Evolutionary conservation across 805 yeast species (phyloP).

Genomic region (Yamadazyma nakazawae): DNA sequence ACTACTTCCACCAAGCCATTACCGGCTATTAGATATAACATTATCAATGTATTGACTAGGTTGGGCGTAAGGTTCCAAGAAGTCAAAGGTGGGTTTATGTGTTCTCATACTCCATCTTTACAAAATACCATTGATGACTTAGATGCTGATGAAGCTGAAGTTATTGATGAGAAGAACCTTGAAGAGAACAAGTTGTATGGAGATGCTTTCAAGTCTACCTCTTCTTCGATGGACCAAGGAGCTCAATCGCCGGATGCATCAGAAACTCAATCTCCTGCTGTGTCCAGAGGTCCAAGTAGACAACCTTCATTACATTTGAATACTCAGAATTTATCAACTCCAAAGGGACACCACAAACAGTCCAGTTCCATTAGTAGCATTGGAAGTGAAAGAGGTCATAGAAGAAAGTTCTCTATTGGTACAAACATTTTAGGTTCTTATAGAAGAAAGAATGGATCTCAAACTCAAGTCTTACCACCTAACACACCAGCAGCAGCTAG

Average conservation of each 20-base stretch:
- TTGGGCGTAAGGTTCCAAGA: constrained; percentile 81
- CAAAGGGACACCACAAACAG: constrained; percentile 33
- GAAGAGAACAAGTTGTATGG: constrained; percentile 37
- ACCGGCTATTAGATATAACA: constrained; percentile 81
- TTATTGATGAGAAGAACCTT: constrained; percentile 14
- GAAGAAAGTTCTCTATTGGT: constrained; percentile 64
- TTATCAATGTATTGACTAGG: constrained; percentile 70
- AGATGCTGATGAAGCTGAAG: constrained; percentile 2
- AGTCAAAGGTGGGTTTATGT: constrained; percentile 90
- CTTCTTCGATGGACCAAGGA: constrained; percentile 20
- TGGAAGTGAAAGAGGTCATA: constrained; percentile 32
- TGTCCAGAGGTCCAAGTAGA: constrained; percentile 26
- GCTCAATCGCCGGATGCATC: constrained; percentile 25
- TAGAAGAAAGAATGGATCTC: constrained; percentile 47
- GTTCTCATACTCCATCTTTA: constrained; percentile 63
- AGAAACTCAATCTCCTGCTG: constrained; percentile 2
- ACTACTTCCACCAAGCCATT: constrained; percentile 91
- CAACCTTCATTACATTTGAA: constrained; percentile 37
- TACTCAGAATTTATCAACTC: constrained; percentile 30
- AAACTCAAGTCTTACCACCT: constrained; percentile 41
- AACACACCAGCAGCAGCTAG: constrained; percentile 54
- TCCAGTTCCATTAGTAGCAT: constrained; percentile 31
- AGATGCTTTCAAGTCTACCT: constrained; percentile 38
- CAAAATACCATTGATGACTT: constrained; percentile 10
- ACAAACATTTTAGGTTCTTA: constrained; percentile 48